These are phyloP conservation scores for Calycina marina DNA, from an alignment of 2,329 filamentous ascomycete genomes.

Conservation along the genomic window DNA sequence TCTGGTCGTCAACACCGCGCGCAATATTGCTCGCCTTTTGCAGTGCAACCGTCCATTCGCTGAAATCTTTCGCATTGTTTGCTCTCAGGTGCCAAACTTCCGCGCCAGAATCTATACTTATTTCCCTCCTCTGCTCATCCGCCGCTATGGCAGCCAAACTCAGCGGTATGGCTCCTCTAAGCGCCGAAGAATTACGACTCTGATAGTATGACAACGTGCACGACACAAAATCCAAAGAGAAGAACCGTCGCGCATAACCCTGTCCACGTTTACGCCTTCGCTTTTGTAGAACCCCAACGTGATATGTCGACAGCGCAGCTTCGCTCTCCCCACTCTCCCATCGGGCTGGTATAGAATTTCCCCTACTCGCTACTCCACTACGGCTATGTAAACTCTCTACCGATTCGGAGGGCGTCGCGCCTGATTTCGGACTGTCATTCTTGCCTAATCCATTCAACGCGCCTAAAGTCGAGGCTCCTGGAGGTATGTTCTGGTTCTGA, in stretches of 20 bases:
- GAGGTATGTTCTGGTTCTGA: slow-evolving; percentile 39
- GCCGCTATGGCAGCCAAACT: slow-evolving; percentile 83
- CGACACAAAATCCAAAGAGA: slow-evolving; percentile 87
- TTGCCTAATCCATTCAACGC: slow-evolving; percentile 39
- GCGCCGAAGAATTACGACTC: slow-evolving; percentile 79
- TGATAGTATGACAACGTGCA: slow-evolving; percentile 95
- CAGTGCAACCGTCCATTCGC: not conserved
- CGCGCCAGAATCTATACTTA: slow-evolving; percentile 90
- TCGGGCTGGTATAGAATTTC: slow-evolving; percentile 36
- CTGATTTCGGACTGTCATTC: slow-evolving; percentile 30
- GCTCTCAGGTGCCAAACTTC: slow-evolving; percentile 94
- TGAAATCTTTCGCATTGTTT: slow-evolving; percentile 48
- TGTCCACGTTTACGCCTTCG: slow-evolving; percentile 85
- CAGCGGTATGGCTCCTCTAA: slow-evolving; percentile 83
- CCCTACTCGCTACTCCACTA: slow-evolving; percentile 22
- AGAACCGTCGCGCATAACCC: slow-evolving; percentile 84
- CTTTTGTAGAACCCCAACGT: slow-evolving; percentile 79
- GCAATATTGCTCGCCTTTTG: slow-evolving; percentile 40
- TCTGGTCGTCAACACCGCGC: slow-evolving; percentile 32
- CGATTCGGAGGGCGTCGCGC: slow-evolving; percentile 35
- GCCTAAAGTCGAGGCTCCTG: slow-evolving; percentile 18
- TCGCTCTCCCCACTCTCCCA: slow-evolving; percentile 37
- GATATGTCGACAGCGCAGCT: slow-evolving; percentile 39
- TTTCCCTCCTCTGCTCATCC: slow-evolving; percentile 76
- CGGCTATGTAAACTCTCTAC: slow-evolving; percentile 47